Base-by-base conservation (phyloP, 768 basidiomycete species). In the Phaeolepiota aurea region DNA sequence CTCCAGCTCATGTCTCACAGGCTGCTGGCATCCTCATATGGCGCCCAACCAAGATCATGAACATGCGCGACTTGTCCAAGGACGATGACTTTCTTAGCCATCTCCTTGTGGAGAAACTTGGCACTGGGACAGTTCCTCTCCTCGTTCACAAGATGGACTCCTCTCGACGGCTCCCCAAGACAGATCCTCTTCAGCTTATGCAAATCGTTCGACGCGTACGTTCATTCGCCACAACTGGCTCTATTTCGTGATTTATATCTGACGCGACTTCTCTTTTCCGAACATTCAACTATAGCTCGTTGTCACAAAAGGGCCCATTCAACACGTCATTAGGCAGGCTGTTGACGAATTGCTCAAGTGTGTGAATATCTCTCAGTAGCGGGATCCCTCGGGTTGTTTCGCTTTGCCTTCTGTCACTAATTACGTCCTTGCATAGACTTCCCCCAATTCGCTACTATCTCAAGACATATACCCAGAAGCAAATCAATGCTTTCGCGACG, bases 51-150 rank as follows among this genome's bases (percentile, higher is more conserved):
- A 88, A 85, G 70, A 81, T 86, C 51, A 90, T 90, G 87, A 86
- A 87, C 66, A 83, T 87, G 73, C 76, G 76, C 62, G 88, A 91
- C 76, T 76, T 91, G 46, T 85, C 87, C 54, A 80, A 77, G 61
- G 88, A 91, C 64, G 88, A 91, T 59, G 88, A 91, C 64, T 90
- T 89, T 59, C 79, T 91, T 57, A 85, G 82, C 54, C 85, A 90
- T 65, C 72, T 91, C 28, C 77, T 91, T 43, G 85, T 91, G 46
- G 87, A 91, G 65, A 89, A 89, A 52, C 76, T 91, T 22, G 87
- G 88, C 32, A 87, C 87, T 2, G 83, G 83, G 21, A 60, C 58
- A 5, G 81, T 82, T 5, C 87, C 88, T n/a, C 71, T 91, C 40
- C 74, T 81, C 42, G 88, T 91, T 11, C 87, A 91, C 68, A 90